Percentiles rank a stretch among this genome's conserved stretches.
phyloP scores from a whole-genome alignment of 345 rosid genomes.

The Eucalyptus marginata region DNA sequence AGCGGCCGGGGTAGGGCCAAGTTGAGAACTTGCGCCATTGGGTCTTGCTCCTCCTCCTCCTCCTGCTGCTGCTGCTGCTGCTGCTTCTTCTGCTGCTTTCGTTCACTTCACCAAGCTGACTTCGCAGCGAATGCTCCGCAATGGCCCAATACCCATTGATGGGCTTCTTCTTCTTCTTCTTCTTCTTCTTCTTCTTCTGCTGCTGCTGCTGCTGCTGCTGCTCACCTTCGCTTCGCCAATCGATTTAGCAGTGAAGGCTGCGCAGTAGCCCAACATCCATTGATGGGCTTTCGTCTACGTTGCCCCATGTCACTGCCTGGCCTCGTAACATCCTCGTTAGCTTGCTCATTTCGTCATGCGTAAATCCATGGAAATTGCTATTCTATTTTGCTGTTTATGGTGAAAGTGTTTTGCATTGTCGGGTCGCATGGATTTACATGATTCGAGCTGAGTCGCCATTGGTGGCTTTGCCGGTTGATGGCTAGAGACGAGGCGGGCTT shows the following conservation, averaged over 20 bases:
- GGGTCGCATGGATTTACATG: not conserved
- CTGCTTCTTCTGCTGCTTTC: not conserved
- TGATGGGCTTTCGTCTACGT: not conserved
- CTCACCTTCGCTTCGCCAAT: not conserved
- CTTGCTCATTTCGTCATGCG: not conserved
- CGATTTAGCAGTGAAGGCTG: not conserved
- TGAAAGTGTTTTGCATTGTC: not conserved
- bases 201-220: not conserved
- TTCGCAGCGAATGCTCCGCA: not conserved
- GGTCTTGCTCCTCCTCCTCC: not conserved
- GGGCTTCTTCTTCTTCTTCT: not conserved
- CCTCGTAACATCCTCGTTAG: not conserved
- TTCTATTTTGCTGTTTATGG: not conserved
- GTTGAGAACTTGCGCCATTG: not conserved
- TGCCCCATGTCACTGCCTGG: not conserved
- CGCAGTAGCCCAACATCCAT: not conserved
- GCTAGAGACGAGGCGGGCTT: not conserved
- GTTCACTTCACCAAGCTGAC: not conserved
- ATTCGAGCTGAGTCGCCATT: not conserved
- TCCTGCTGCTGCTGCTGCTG: not conserved
- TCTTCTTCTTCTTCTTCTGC: not conserved
- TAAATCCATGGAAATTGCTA: not conserved
- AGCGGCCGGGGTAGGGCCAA: not conserved
- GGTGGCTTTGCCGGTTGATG: accelerated
- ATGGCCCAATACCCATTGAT: not conserved